These are phyloP conservation scores for Fusarium anthophilum DNA, from an alignment of 2,329 filamentous ascomycete species.

Conservation along the genomic window DNA sequence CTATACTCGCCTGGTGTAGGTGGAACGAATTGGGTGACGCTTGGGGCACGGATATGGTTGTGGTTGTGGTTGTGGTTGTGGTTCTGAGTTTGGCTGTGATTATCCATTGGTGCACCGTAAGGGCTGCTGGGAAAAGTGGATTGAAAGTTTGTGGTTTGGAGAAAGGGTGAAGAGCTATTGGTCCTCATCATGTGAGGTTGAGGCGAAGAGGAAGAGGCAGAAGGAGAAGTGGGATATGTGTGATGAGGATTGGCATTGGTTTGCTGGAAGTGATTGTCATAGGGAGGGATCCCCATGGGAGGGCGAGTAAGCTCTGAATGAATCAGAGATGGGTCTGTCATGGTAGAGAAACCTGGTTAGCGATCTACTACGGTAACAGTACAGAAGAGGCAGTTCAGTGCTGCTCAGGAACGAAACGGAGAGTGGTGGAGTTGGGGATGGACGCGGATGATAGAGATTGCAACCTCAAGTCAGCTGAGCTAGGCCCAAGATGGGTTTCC, in stretches of 20 bases:
- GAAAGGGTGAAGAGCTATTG: conserved; percentile 73
- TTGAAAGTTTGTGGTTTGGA: conserved; percentile 64
- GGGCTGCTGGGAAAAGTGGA: conserved; percentile 64
- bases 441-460: conserved; percentile 5
- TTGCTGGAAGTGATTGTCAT: conserved; percentile 60
- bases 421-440: conserved; percentile 23
- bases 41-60: conserved; percentile 67
- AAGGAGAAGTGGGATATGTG: conserved; percentile 69
- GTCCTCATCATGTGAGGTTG: conserved; percentile 59
- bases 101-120: conserved; percentile 57
- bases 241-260: conserved; percentile 45
- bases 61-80: conserved; percentile 47
- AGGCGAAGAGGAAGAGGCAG: conserved; percentile 64
- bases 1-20: conserved; percentile 67
- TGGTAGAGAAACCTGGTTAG: conserved; percentile 49
- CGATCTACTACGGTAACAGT: conserved; percentile 23
- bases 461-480: conserved; percentile 20
- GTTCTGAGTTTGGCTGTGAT: conserved; percentile 46
- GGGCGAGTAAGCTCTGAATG: conserved; percentile 63
- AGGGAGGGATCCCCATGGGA: conserved; percentile 57
- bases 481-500: conserved; percentile 32
- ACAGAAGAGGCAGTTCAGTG: neutral
- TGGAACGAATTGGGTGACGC: conserved; percentile 75
- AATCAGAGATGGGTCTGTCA: conserved; percentile 65
- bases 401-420: conserved; percentile 5